Evolutionary conservation across 192 early-diverging fungal species (phyloP).

Genomic region (Phlyctochytrium bullatum): DNA sequence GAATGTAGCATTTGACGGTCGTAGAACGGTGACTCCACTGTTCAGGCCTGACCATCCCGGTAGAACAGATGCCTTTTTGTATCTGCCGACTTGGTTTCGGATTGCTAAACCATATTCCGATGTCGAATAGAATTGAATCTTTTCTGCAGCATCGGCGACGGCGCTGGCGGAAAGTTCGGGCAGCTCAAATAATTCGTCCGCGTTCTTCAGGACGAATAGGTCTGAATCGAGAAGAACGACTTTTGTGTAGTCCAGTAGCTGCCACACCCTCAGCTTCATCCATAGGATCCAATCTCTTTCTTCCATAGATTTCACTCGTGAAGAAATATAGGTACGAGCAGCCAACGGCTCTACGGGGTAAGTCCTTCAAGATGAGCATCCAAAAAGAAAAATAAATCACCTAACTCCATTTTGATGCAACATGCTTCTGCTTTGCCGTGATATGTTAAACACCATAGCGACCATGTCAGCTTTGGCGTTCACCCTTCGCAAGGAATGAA

Average conservation of each 20-base stretch:
- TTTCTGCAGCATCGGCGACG: slow-evolving; percentile 11
- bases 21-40: slow-evolving; percentile 31
- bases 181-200: slow-evolving; percentile 26
- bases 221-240: slow-evolving; percentile 24
- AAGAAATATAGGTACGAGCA: not conserved
- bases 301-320: not conserved
- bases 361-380: not conserved
- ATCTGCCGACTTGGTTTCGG: slow-evolving; percentile 11
- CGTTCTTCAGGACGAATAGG: slow-evolving; percentile 21
- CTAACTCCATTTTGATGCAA: not conserved
- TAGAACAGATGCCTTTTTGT: slow-evolving; percentile 7
- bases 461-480: slow-evolving; percentile 6
- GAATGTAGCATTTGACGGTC: slow-evolving; percentile 29
- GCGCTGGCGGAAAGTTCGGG: slow-evolving; percentile 14
- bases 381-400: not conserved
- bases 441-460: slow-evolving; percentile 11
- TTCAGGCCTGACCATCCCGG: slow-evolving; percentile 29
- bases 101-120: slow-evolving; percentile 8
- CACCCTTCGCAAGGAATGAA: not conserved
- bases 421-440: not conserved
- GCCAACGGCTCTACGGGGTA: not conserved
- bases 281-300: slow-evolving; percentile 14
- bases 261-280: slow-evolving; percentile 26
- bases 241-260: slow-evolving; percentile 17
- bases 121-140: slow-evolving; percentile 20